Base-by-base conservation (phyloP, 306 rosid genomes). In the Acmispon strigosus region DNA sequence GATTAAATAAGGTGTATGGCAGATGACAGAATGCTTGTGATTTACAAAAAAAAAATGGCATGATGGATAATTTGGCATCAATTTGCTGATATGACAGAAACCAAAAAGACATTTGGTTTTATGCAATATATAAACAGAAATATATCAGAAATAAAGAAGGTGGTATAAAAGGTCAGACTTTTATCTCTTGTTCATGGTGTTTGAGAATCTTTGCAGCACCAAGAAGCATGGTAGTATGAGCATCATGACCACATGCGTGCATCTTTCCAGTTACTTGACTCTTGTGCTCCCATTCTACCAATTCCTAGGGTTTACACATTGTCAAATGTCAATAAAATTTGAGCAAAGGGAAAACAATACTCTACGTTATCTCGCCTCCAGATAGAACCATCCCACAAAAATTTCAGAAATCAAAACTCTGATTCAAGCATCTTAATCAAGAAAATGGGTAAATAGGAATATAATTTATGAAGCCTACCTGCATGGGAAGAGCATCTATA, bases 171-270 rank as follows among this genome's bases (percentile, higher is more conserved):
- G n/a, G 22, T 9, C 54, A 29, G 16, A 72, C 76, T 7, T 58
- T 32, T 50, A 91, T 72, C 62, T 85, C 90, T 45, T 86, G 68
- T 56, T 80, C 88, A 58, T 85, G 87, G 22, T 88, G 81, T 80
- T 91, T 84, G 62, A 91, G 96, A 69, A 91, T 82, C 85, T 74
- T 88, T 16, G 97, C 92, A 17, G 90, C 92, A 51, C 96, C 92
- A 11, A 91, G 95, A 77, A 88, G 89, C 90, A 91, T 88, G 9
- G 88, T 70, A 63, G 85, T 92, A 84, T 88, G 96, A 18, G 86
- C 92, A 73, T 88, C 97, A 64, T 91, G 96, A 37, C 96, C 97
- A 63, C 92, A 91, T 6, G 89, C 90, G 42, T 91, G 96, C 97
- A 91, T 91, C 77, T 85, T 88, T 72, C 90, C 96, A 6, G 88